Evolutionary conservation across 306 rosid species (phyloP), one percentile per base, ranked within the genome.

Genomic region (Acacia melanoxylon): DNA sequence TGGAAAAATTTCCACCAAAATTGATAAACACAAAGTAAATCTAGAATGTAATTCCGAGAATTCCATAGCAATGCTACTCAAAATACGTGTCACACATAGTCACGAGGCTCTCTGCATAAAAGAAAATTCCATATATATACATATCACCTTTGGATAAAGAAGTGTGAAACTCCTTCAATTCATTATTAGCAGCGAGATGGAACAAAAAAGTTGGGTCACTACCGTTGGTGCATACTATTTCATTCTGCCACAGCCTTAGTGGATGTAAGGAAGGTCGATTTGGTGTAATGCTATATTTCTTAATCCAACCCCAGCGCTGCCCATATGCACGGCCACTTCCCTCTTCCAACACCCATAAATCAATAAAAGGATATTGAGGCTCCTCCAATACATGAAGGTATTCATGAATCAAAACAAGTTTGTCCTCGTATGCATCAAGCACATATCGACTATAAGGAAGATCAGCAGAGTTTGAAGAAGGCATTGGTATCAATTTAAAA

Each of bases 131-230:
- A 52, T 52, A 6, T 27, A 0, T 1, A 27, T 27, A 0, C 3
- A 19, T 7, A 19, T 6, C 20, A 17, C 1, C 10, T 0, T 1
- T 8, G 20, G 10, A 8, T 17, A 7, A 4, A 17, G 24, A 19
- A 2, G 6, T 20, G 11, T 17, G 58, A 1, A 51, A 51, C 58
- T 15, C 17, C 58, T 51, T 51, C n/a, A 51, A 16, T 17, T 16
- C 58, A 14, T 51, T 51, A 51, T 51, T 17, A 15, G 58, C 17
- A 4, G 58, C 17, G 58, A 51, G 9, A 20, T 54, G 1, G 10
- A 0, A 54, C 0, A 19, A 3, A 2, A 17, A 0, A 7, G 0
- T 10, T 8, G 25, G 7, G 24, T 20, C 10, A 19, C 1, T 2
- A 45, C 4, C 2, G 16, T 46, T 46, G 14, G 6, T 10, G 3